Evolutionary conservation across 371 early-diverging fungal species (phyloP), one percentile per base, ranked within the genome.

Genomic region (Mortierella sp.): DNA sequence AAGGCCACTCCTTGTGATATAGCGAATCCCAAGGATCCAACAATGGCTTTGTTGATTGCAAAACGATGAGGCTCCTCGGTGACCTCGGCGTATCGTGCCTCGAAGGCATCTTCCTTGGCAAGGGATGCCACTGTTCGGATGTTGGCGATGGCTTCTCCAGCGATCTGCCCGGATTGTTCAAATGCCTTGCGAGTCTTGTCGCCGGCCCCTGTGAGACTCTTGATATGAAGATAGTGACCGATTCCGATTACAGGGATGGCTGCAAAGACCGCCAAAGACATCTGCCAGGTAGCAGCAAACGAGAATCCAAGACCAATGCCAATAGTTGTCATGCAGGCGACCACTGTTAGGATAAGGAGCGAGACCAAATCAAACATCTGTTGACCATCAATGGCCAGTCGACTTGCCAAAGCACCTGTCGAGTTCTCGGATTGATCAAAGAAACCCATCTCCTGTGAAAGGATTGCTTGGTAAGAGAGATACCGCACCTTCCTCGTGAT

Each of bases 81-180:
- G 55, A 86, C 87, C 18, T 73, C 67, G 28, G 69, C 66, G 62
- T 91, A 95, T 61, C 80, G 72, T 30, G 50, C 67, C 68, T 87
- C 85, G 58, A 95, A 89, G 48, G 87, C 77, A 29, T 63, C 57
- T 77, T 97, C 95, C 66, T 92, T 90, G 44, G 92, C 92, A 18
- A 98, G 86, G 4, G 93, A 84, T 53, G 90, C 88, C 14, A 98
- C 95, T 1, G 97, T 97, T 50, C 96, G 89, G 53, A 98, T 92
- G 73, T 91, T 89, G 53, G 88, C 87, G 60, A 96, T 90, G 21
- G 94, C 94, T 75, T 98, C 98, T 79, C 90, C 87, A 52, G 95
- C 94, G 58, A 89, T 87, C 79, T 91, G 89, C 67, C 89, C 88
- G 47, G 92, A 87, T 16, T 85, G 76, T 69, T 88, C 88, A 62